A percentile compares a stretch with the other conserved stretches of the same genome.
Evolutionary conservation across 169 alveolate genomes (phyloP).

Genomic region (Eimeria tenella): DNA sequence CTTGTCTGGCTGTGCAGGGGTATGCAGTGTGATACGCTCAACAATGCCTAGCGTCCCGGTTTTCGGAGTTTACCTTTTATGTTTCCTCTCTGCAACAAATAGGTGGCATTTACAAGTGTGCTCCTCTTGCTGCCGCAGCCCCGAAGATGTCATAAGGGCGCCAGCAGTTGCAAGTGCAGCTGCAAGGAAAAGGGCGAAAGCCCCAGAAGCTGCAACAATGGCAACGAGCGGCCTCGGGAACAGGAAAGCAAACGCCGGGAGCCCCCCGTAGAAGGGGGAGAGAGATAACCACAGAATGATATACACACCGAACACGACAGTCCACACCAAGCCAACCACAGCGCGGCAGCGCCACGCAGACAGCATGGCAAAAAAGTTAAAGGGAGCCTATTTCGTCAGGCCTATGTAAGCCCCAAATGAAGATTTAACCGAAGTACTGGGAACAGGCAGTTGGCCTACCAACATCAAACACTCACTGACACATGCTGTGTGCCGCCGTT

Average conservation of each 20-base stretch:
- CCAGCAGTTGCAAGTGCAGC: conserved; percentile 54
- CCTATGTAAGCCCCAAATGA: too few species aligned
- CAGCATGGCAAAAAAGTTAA: conserved; percentile 27
- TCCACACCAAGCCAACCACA: conserved; percentile 63
- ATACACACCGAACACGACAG: conserved; percentile 62
- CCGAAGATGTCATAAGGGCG: conserved; percentile 54
- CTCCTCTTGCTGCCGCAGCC: conserved; percentile 43
- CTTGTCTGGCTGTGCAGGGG: too few species aligned
- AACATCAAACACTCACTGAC: too few species aligned
- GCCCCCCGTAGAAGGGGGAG: conserved; percentile 48
- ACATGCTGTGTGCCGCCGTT: too few species aligned
- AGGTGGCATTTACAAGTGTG: conserved; percentile 25
- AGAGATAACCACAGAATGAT: conserved; percentile 44
- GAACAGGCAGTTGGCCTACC: too few species aligned
- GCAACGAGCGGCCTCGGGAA: conserved; percentile 57
- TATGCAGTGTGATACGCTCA: neutral
- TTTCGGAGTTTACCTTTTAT: neutral
- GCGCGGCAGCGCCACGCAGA: conserved; percentile 67
- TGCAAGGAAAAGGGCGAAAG: conserved; percentile 23
- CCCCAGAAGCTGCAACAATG: conserved; percentile 53
- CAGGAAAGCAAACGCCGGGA: conserved; percentile 55
- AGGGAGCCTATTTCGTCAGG: too few species aligned
- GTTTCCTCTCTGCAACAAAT: conserved; percentile 26
- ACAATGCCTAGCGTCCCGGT: neutral
- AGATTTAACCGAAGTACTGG: too few species aligned